These are phyloP conservation scores for Coemansia sp. DNA, from an alignment of 192 early-diverging fungal genomes.

Conservation along the genomic window DNA sequence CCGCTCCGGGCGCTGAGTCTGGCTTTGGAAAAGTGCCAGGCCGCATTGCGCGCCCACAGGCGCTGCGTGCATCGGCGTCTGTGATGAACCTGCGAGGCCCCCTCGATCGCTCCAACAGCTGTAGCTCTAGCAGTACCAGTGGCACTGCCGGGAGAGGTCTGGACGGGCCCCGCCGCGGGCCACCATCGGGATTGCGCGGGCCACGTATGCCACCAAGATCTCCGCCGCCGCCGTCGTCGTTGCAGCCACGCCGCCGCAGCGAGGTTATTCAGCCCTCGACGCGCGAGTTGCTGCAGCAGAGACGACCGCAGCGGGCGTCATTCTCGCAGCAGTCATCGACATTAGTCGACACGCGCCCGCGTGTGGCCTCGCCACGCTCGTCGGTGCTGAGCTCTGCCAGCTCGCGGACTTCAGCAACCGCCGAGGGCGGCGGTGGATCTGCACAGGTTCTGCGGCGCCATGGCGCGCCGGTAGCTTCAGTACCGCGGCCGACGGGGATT, in stretches of 20 bases:
- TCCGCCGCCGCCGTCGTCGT: not conserved
- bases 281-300: not conserved
- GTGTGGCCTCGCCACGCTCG: slow-evolving; percentile 1
- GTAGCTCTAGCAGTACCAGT: not conserved
- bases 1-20: not conserved
- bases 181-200: too few species aligned
- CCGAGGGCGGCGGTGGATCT: not conserved
- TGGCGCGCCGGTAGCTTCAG: not conserved
- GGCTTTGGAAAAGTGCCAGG: not conserved
- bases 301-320: too few species aligned
- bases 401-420: not conserved
- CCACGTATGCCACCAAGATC: too few species aligned
- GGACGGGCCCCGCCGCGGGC: too few species aligned
- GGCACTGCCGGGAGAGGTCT: too few species aligned
- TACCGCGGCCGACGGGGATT: not conserved
- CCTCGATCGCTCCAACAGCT: not conserved
- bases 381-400: not conserved
- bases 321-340: too few species aligned
- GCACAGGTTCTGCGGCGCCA: not conserved
- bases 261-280: slow-evolving; percentile 5
- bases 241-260: slow-evolving; percentile 22
- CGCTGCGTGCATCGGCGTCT: not conserved
- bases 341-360: too few species aligned
- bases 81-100: not conserved
- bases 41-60: not conserved